Conservation (phyloP, 1,284 basidiomycete species). For the Microbotryum silenes-acaulis region DNA sequence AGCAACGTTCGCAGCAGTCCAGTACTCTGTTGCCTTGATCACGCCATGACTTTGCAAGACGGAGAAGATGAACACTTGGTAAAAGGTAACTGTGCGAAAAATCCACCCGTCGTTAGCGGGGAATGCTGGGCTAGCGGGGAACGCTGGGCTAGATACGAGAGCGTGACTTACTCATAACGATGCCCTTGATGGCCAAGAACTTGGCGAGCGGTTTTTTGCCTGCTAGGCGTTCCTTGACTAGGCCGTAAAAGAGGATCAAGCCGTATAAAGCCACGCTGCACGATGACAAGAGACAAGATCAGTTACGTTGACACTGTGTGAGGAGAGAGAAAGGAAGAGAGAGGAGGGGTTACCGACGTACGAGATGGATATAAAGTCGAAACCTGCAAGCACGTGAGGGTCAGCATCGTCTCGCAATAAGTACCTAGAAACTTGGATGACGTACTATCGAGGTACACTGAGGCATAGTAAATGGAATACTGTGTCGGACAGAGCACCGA, state of each 20-base stretch:
- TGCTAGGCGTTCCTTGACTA: slow-evolving; percentile 65
- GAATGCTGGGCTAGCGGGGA: background rate
- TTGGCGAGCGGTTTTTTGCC: slow-evolving; percentile 71
- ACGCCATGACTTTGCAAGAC: slow-evolving; percentile 40
- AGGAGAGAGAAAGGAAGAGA: too few species aligned
- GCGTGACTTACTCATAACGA: slow-evolving; percentile 51
- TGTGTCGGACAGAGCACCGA: slow-evolving; percentile 53
- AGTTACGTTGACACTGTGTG: background rate
- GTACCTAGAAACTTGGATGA: too few species aligned
- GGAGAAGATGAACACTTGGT: slow-evolving; percentile 41
- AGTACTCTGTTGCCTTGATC: slow-evolving; percentile 54
- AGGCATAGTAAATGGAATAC: slow-evolving; percentile 26
- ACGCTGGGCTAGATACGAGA: background rate
- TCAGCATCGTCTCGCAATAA: too few species aligned
- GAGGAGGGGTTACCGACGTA: slow-evolving; percentile 35
- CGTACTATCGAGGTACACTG: slow-evolving; percentile 49
- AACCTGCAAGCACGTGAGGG: slow-evolving; percentile 11
- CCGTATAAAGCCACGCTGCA: slow-evolving; percentile 30
- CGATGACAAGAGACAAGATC: slow-evolving; percentile 51
- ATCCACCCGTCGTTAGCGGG: slow-evolving; percentile 38
- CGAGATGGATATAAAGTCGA: slow-evolving; percentile 73
- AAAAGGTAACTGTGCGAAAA: slow-evolving; percentile 60
- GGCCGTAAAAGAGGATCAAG: slow-evolving; percentile 61
- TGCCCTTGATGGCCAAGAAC: slow-evolving; percentile 64
- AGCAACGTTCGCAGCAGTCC: slow-evolving; percentile 55